A percentile compares a stretch with the other conserved stretches of the same genome.
Evolutionary conservation across 768 basidiomycete species (phyloP).

Genomic region (Hypholoma sublateritium): DNA sequence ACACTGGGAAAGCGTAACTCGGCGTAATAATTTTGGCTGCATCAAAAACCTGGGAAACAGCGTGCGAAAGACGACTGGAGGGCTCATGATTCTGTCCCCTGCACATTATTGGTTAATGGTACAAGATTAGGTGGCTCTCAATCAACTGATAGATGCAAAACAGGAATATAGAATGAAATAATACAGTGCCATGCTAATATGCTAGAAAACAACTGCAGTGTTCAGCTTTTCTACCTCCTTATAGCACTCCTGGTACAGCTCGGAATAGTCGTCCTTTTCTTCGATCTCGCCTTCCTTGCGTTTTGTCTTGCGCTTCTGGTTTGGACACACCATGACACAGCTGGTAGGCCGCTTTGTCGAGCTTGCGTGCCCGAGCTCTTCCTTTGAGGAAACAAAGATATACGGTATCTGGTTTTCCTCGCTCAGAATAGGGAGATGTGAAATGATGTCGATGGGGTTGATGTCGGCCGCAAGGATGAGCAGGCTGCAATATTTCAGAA

Average conservation of each 20-base stretch:
- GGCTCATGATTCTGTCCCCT: background rate
- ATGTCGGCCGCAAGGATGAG: conserved; percentile 95
- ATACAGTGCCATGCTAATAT: conserved; percentile 5
- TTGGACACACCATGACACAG: conserved; percentile 92
- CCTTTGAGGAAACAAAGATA: conserved; percentile 87
- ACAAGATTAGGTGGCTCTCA: background rate
- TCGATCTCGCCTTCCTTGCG: conserved; percentile 59
- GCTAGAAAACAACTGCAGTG: conserved; percentile 64
- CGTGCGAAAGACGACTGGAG: conserved; percentile 10
- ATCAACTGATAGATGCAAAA: conserved; percentile 2
- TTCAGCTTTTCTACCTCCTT: conserved; percentile 85
- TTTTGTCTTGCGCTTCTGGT: conserved; percentile 70
- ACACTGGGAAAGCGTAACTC: conserved; percentile 14
- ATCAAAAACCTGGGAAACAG: conserved; percentile 24
- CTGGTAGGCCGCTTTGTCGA: conserved; percentile 98
- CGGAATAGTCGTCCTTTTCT: conserved; percentile 78
- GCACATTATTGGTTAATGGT: background rate
- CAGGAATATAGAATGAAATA: background rate
- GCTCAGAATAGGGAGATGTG: conserved; percentile 90
- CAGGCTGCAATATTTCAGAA: conserved; percentile 46
- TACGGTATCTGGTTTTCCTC: conserved; percentile 94
- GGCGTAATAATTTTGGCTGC: conserved; percentile 21
- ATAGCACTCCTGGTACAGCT: conserved; percentile 83
- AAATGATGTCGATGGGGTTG: conserved; percentile 97
- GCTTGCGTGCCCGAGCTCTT: conserved; percentile 93